Evolutionary conservation across 345 rosid species (phyloP).

Genomic region (Iberis pinnata): DNA sequence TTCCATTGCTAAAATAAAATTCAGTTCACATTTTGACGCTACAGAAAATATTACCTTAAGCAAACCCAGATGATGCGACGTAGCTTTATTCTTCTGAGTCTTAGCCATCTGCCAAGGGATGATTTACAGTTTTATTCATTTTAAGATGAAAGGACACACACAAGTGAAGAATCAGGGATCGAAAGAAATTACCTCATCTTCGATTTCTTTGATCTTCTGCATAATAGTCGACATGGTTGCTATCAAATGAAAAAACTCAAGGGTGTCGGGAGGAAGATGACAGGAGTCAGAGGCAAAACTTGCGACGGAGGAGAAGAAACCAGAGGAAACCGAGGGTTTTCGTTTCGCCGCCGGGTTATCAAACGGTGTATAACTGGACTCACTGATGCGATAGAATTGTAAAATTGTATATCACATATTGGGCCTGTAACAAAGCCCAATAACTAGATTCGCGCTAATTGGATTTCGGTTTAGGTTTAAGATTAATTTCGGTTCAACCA

Average conservation of each 20-base stretch:
- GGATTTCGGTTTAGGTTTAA: too few relatives aligned
- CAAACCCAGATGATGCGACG: slow-evolving; percentile 87
- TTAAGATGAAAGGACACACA: not conserved
- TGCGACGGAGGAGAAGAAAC: too few relatives aligned
- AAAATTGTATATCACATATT: too few relatives aligned
- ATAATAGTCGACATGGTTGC: slow-evolving; percentile 68
- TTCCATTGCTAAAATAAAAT: too few relatives aligned
- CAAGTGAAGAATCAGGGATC: slow-evolving; percentile 1
- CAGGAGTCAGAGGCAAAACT: too few relatives aligned
- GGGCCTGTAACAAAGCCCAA: too few relatives aligned
- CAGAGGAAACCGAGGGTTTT: slow-evolving; percentile 39
- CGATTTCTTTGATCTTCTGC: slow-evolving; percentile 88
- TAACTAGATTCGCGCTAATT: too few relatives aligned
- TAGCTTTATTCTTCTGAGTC: slow-evolving; percentile 98
- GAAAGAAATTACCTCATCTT: slow-evolving; percentile 57
- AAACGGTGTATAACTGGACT: too few relatives aligned
- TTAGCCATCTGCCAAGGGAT: slow-evolving; percentile 76
- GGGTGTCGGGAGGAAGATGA: too few relatives aligned
- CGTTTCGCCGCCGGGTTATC: slow-evolving; percentile 12
- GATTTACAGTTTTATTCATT: slow-evolving; percentile 7
- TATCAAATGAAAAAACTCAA: slow-evolving; percentile 3
- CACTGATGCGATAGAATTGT: too few relatives aligned
- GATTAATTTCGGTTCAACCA: too few relatives aligned
- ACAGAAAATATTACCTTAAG: slow-evolving; percentile 50
- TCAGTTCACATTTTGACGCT: too few relatives aligned